Evolutionary conservation across 768 basidiomycete species (phyloP).

Genomic region (Suillus spraguei): DNA sequence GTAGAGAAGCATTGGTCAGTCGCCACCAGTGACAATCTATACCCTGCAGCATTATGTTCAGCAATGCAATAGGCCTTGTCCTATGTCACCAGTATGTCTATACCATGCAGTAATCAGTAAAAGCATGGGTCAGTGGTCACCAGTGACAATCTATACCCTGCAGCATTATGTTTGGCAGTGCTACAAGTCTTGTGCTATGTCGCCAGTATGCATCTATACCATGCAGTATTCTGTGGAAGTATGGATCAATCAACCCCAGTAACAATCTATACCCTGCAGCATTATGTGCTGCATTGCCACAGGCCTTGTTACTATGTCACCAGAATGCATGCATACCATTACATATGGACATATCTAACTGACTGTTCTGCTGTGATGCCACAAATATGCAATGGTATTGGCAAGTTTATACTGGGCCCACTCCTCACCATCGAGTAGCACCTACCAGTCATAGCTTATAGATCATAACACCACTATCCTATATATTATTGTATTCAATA

Average conservation of each 20-base stretch:
- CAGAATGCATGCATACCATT: too few relatives aligned
- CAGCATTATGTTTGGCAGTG: too few relatives aligned
- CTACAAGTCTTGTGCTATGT: too few relatives aligned
- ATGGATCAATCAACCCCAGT: too few relatives aligned
- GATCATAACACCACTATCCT: not conserved
- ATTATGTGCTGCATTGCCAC: not conserved
- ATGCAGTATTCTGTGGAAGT: too few relatives aligned
- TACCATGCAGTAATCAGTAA: too few relatives aligned
- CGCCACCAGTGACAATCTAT: not conserved
- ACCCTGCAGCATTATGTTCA: not conserved
- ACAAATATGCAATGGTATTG: not conserved
- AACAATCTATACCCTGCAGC: not conserved
- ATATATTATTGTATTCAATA: not conserved
- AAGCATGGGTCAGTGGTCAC: too few relatives aligned
- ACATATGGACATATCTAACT: too few relatives aligned
- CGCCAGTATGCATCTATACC: too few relatives aligned
- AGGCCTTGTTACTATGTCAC: conserved; percentile 1
- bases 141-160: too few relatives aligned
- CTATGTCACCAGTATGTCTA: not conserved
- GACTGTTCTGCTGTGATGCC: not conserved
- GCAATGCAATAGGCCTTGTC: not conserved
- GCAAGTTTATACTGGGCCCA: not conserved
- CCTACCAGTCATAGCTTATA: not conserved
- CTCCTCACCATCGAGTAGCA: not conserved
- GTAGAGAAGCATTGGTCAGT: not conserved